Conservation (phyloP, 2,329 filamentous ascomycete species). For the Aspergillus aculeatinus region DNA sequence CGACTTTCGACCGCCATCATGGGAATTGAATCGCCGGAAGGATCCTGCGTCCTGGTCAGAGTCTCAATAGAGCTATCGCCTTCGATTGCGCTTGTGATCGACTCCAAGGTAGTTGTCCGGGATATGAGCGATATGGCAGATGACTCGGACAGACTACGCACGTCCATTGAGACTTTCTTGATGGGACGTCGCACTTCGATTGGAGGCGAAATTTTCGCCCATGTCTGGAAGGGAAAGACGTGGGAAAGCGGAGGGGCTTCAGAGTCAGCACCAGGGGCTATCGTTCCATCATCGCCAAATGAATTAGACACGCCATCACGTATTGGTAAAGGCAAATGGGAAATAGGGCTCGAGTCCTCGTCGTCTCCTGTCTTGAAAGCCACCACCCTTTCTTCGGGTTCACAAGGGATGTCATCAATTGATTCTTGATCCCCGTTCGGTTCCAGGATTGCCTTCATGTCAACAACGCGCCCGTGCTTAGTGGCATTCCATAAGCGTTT, state of each 20-base stretch:
- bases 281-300: constrained; percentile 21
- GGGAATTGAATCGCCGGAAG: constrained; percentile 74
- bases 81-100: constrained; percentile 70
- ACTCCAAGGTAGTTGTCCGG: constrained; percentile 73
- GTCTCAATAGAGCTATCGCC: constrained; percentile 81
- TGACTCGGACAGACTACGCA: constrained; percentile 79
- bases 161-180: constrained; percentile 87
- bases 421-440: constrained; percentile 55
- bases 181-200: constrained; percentile 52
- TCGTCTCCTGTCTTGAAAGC: constrained; percentile 39
- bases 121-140: constrained; percentile 84
- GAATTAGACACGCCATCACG: constrained; percentile 22
- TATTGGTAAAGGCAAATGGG: constrained; percentile 22
- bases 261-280: constrained; percentile 15
- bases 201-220: constrained; percentile 46
- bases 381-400: constrained; percentile 35
- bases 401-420: constrained; percentile 37
- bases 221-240: constrained; percentile 85
- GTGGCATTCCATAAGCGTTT: constrained; percentile 83
- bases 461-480: constrained; percentile 71
- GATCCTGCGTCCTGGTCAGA: constrained; percentile 56
- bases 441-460: constrained; percentile 77
- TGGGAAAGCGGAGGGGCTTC: constrained; percentile 61
- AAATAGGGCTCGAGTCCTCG: constrained; percentile 25
- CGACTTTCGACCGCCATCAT: constrained; percentile 82